Evolutionary conservation across 352 stramenopile species (phyloP), one percentile per base, ranked within the genome.

Genomic region (Phytopythium chamaehyphon): DNA sequence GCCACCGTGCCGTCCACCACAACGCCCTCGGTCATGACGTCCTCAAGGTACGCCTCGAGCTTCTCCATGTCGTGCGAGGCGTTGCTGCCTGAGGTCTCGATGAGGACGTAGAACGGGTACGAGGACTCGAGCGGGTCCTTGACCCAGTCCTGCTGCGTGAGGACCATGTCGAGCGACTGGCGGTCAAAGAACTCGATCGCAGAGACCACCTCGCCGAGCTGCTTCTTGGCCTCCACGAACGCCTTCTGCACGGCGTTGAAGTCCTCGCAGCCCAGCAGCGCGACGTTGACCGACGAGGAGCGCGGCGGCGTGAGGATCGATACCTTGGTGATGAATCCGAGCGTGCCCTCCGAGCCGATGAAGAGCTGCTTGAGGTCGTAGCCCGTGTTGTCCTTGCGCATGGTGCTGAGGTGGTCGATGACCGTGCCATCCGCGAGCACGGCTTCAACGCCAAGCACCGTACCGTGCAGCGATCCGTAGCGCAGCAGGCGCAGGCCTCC

Each of bases 341-440:
- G 71, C 15, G 96, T 99, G 19, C 97, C 97, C 62, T 99, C 97
- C 11, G 89, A 88, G 8, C 95, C 96, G 45, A 99, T 96, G 57
- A 99, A 98, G 31, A 99, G 71, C 65, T 99, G 95, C 70, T 98
- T 98, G 0, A 98, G 61, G 58, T 98, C 86, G 61, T 98, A 99
- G 6, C 96, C 96, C 15, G 94, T 98, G 76, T 99, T 99, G 73
- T 99, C 95, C 80, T 99, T 99, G 44, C 95, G 81, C 73, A 96
- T 89, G 10, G 81, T 82, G 45, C 82, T 96, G 12, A 98, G 69
- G 44, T 96, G 82, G 70, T 98, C 88, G 38, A 99, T 51, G 19
- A 93, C 59, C 12, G 73, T 89, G 7, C 96, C 96, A 55, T 98
- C 82, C 0, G 93, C 80, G 5, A 98, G 68, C 23, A 99, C 95